Evolutionary conservation across 2,329 filamentous ascomycete species (phyloP).

Genomic region (Aspergillus sp.): DNA sequence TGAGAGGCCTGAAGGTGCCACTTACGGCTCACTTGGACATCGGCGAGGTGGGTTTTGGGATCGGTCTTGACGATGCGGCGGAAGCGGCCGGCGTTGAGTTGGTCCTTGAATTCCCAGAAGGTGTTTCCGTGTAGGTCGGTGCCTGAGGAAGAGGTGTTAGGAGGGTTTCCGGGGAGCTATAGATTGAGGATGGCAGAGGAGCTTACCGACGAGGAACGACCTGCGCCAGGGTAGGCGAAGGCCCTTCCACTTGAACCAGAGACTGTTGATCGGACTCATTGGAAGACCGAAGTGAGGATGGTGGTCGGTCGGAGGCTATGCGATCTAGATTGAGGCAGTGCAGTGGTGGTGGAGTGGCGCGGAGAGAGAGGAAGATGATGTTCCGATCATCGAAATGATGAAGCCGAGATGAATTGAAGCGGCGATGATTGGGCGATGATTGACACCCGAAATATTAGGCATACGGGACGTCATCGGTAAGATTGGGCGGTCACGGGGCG

Average conservation of each 20-base stretch:
- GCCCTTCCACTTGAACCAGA: slow-evolving; percentile 66
- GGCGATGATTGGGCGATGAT: neutral
- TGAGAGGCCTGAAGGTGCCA: neutral
- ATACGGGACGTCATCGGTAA: neutral
- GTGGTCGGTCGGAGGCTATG: neutral
- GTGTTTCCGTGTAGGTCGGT: slow-evolving; percentile 65
- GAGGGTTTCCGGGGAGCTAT: neutral
- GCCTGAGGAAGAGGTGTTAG: slow-evolving; percentile 43
- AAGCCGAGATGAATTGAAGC: neutral
- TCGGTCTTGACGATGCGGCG: slow-evolving; percentile 62
- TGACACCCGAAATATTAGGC: neutral
- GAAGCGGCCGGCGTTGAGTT: slow-evolving; percentile 54
- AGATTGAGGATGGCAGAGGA: neutral
- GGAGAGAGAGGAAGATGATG: neutral
- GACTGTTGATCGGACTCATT: slow-evolving; percentile 46
- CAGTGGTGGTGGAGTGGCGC: neutral
- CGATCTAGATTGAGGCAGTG: neutral
- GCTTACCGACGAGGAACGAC: slow-evolving; percentile 58
- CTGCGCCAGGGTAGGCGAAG: slow-evolving; percentile 64
- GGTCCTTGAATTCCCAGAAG: slow-evolving; percentile 67
- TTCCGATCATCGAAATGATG: neutral
- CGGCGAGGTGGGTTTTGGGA: slow-evolving; percentile 56
- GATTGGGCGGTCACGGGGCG: neutral
- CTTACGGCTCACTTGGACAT: slow-evolving; percentile 63
- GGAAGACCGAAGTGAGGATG: slow-evolving; percentile 16